Evolutionary conservation across 441 rosid species (phyloP).

Genomic region (Erodium texanum): DNA sequence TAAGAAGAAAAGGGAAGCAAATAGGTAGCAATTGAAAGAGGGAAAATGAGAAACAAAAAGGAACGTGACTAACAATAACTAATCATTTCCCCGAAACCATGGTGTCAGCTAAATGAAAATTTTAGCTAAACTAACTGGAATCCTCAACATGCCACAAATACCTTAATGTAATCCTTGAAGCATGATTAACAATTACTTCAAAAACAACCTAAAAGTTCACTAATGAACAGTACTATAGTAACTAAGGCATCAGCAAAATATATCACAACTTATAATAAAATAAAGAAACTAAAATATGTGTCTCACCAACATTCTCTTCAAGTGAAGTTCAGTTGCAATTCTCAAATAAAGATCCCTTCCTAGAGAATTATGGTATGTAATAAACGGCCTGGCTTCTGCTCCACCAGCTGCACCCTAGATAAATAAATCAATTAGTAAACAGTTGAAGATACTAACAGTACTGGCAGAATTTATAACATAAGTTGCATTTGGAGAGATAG

Average conservation of each 20-base stretch:
- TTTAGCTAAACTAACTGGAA: no score
- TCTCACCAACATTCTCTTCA: slow-evolving; percentile 92
- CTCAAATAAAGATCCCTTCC: not conserved
- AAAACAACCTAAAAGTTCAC: not conserved
- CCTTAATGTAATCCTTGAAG: no score
- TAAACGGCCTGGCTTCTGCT: slow-evolving; percentile 7
- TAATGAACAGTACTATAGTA: slow-evolving; percentile 6
- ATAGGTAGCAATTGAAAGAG: no score
- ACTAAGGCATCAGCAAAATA: not conserved
- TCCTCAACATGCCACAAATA: no score
- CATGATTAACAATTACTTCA: no score
- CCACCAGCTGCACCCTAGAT: slow-evolving; percentile 97
- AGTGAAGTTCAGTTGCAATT: slow-evolving; percentile 37
- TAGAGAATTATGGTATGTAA: not conserved
- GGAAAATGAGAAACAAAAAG: no score
- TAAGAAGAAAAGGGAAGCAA: no score
- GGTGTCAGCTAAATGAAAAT: no score
- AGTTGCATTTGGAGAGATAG: not conserved
- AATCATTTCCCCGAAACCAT: no score
- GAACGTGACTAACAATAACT: no score
- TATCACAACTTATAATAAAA: not conserved
- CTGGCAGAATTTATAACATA: not conserved
- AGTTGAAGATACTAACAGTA: slow-evolving; percentile 13
- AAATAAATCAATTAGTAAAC: slow-evolving; percentile 36
- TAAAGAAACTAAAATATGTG: not conserved